phyloP scores from a whole-genome alignment of 768 basidiomycete genomes.

The Auriscalpium microsporum region DNA sequence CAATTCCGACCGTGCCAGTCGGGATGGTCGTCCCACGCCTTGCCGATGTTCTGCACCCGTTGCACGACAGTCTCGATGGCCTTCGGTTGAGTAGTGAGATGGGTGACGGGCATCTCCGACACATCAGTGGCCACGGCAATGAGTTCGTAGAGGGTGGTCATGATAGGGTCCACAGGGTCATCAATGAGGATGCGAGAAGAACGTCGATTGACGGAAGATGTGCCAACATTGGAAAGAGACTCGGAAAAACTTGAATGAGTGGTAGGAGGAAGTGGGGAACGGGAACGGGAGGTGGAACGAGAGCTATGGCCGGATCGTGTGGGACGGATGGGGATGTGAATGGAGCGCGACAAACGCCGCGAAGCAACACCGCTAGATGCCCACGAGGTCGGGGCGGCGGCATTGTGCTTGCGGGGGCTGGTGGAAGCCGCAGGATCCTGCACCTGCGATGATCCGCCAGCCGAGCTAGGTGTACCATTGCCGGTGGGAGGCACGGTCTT shows the following conservation, averaged over 20 bases:
- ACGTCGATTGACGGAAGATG: constrained; percentile 45
- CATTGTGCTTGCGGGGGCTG: constrained; percentile 52
- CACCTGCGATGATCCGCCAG: constrained; percentile 19
- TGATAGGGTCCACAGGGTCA: constrained; percentile 82
- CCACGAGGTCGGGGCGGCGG: constrained; percentile 18
- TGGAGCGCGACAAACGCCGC: constrained; percentile 77
- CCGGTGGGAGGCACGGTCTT: constrained; percentile 29
- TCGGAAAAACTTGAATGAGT: constrained; percentile 62
- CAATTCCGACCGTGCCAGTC: constrained; percentile 97
- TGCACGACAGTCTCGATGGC: constrained; percentile 81
- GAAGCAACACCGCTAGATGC: constrained; percentile 37
- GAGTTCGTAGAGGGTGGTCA: constrained; percentile 84
- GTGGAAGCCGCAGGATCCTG: constrained; percentile 46
- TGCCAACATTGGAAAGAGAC: constrained; percentile 20
- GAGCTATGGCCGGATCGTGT: constrained; percentile 76
- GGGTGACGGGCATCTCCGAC: constrained; percentile 77
- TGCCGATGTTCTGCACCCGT: constrained; percentile 84
- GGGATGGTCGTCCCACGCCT: constrained; percentile 94
- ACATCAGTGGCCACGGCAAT: constrained; percentile 92
- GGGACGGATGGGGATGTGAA: constrained; percentile 64
- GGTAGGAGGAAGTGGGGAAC: constrained; percentile 80
- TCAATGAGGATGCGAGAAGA: constrained; percentile 79
- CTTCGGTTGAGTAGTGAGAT: constrained; percentile 81
- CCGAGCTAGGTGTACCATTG: constrained; percentile 45
- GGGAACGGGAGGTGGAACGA: constrained; percentile 89